A percentile compares a stretch with the other conserved stretches of the same genome.
Evolutionary conservation across 331 rosid genomes (phyloP).

Genomic region (Quercus phellos): DNA sequence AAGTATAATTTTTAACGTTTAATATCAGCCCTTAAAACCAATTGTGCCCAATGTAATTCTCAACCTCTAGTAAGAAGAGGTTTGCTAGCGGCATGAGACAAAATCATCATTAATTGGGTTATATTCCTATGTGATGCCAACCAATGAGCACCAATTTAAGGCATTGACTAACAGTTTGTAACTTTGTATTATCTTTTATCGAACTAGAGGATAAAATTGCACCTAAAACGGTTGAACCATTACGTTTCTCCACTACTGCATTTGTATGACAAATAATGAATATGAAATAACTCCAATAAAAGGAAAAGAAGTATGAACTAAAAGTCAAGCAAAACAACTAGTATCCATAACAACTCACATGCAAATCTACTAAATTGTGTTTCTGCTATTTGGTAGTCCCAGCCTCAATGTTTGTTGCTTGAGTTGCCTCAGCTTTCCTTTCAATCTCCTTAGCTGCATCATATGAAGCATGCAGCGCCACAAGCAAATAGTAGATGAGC

Average conservation of each 20-base stretch:
- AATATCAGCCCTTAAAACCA: too few species aligned
- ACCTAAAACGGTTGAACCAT: not conserved
- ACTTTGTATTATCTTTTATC: too few species aligned
- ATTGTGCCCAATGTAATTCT: too few species aligned
- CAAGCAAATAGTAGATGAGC: constrained; percentile 38
- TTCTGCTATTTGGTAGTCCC: constrained; percentile 1
- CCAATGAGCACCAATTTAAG: too few species aligned
- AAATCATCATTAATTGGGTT: too few species aligned
- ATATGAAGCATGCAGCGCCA: constrained; percentile 55
- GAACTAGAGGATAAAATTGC: not conserved
- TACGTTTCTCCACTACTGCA: not conserved
- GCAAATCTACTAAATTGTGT: not conserved
- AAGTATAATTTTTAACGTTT: too few species aligned
- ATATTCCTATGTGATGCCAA: too few species aligned
- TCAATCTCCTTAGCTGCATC: constrained; percentile 34
- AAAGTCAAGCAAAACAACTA: too few species aligned
- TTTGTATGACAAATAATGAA: not conserved
- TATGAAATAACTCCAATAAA: not conserved
- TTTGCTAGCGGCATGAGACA: too few species aligned
- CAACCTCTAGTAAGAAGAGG: too few species aligned
- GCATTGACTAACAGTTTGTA: too few species aligned
- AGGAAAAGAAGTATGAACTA: not conserved
- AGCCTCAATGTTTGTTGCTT: constrained; percentile 11
- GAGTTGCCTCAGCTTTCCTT: not conserved
- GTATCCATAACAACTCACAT: not conserved